phyloP scores from a whole-genome alignment of 148 eudicot species.

The Beta vulgaris region DNA sequence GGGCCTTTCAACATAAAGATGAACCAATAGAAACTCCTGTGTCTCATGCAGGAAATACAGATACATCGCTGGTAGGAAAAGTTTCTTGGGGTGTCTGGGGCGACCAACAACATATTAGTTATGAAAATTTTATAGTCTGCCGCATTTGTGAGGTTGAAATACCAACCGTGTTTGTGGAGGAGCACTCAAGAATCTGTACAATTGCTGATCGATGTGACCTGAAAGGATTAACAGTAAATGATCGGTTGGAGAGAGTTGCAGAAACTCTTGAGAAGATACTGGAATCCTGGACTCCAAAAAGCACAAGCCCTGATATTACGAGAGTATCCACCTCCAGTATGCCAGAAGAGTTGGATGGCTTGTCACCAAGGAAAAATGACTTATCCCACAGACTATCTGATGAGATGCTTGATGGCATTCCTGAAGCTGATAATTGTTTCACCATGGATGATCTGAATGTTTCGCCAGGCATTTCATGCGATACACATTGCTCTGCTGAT shows the following conservation, averaged over 20 bases:
- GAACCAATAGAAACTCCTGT: constrained; percentile 41
- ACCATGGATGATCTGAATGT: constrained; percentile 40
- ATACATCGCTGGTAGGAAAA: constrained; percentile 39
- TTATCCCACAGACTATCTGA: constrained; percentile 44
- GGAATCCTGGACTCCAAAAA: constrained; percentile 75
- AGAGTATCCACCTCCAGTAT: constrained; percentile 46
- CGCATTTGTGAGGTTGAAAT: constrained; percentile 99
- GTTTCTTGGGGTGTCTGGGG: constrained; percentile 62
- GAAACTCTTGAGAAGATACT: constrained; percentile 87
- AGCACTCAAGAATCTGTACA: constrained; percentile 96
- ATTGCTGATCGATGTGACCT: constrained; percentile 96
- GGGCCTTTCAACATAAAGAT: constrained; percentile 37
- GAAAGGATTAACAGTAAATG: constrained; percentile 79
- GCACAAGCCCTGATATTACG: constrained; percentile 50
- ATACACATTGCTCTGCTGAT: constrained; percentile 39
- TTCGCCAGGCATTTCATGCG: constrained; percentile 35
- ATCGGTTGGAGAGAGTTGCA: constrained; percentile 86
- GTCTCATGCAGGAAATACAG: constrained; percentile 40
- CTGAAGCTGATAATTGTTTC: constrained; percentile 47
- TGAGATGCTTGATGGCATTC: constrained; percentile 55
- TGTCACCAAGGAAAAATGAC: constrained; percentile 46
- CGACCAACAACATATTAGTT: constrained; percentile 58
- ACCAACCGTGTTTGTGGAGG: constrained; percentile 88
- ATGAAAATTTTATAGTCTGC: constrained; percentile 75
- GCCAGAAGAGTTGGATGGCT: constrained; percentile 49